Evolutionary conservation across 1,284 basidiomycete species (phyloP).

Genomic region (Heterobasidion annosum): DNA sequence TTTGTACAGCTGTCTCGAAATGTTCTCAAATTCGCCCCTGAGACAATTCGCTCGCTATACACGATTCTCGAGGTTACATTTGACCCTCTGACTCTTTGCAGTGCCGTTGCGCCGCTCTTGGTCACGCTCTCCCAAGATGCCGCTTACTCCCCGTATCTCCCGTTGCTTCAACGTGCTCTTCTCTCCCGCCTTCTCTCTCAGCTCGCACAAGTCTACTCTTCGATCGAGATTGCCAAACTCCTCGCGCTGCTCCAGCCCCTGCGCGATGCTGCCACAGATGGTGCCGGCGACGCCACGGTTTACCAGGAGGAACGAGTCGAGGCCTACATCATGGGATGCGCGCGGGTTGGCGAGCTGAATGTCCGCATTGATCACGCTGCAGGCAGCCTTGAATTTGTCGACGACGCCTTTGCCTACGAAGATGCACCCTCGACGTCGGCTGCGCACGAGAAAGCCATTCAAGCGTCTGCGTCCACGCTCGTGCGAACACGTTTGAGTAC

Average conservation of each 20-base stretch:
- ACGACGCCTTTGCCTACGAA: slow-evolving; percentile 59
- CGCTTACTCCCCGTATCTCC: slow-evolving; percentile 74
- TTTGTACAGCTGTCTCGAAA: slow-evolving; percentile 64
- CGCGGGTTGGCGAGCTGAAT: slow-evolving; percentile 81
- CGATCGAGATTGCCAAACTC: slow-evolving; percentile 75
- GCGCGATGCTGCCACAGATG: slow-evolving; percentile 38
- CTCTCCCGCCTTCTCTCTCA: slow-evolving; percentile 92
- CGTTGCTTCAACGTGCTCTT: slow-evolving; percentile 87
- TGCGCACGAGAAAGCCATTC: slow-evolving; percentile 38
- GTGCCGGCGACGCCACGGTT: slow-evolving; percentile 31
- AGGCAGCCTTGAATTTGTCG: slow-evolving; percentile 82
- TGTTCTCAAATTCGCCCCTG: slow-evolving; percentile 78
- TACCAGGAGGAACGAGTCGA: slow-evolving; percentile 76
- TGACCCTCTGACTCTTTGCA: slow-evolving; percentile 87
- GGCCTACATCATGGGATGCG: slow-evolving; percentile 90
- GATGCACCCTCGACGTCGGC: slow-evolving; percentile 30
- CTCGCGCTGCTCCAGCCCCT: slow-evolving; percentile 74
- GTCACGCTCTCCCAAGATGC: slow-evolving; percentile 48
- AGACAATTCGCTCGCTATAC: slow-evolving; percentile 76
- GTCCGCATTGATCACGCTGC: slow-evolving; percentile 88
- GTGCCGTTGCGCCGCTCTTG: slow-evolving; percentile 79
- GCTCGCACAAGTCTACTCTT: slow-evolving; percentile 91
- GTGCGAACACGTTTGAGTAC: slow-evolving; percentile 71
- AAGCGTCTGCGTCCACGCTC: slow-evolving; percentile 62
- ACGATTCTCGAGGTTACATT: slow-evolving; percentile 91